Evolutionary conservation across 768 basidiomycete genomes (phyloP).

Genomic region (Tulasnella sp.): DNA sequence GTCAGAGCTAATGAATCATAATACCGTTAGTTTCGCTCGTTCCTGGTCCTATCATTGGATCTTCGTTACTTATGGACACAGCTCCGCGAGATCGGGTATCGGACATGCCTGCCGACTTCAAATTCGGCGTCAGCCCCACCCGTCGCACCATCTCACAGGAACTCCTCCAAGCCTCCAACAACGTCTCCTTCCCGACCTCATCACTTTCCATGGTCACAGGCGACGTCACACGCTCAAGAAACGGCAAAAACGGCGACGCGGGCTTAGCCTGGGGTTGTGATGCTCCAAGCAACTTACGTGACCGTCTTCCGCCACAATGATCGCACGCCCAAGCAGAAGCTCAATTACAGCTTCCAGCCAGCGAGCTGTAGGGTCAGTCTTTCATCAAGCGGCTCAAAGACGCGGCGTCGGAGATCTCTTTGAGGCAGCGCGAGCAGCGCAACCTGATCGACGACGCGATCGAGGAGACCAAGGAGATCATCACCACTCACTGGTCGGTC

Average conservation of each 20-base stretch:
- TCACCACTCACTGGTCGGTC: background rate
- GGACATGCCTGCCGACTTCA: too few species aligned
- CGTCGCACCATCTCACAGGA: too few species aligned
- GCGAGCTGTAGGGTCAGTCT: slow-evolving; percentile 86
- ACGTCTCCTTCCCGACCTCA: too few species aligned
- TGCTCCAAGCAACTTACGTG: slow-evolving; percentile 87
- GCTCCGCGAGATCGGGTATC: too few species aligned
- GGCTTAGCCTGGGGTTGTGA: slow-evolving; percentile 60
- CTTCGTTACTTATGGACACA: too few species aligned
- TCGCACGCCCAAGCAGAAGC: slow-evolving; percentile 89
- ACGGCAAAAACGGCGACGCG: slow-evolving; percentile 34
- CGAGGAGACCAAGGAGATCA: slow-evolving; percentile 71
- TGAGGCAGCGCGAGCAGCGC: slow-evolving; percentile 85
- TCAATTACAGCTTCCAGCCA: slow-evolving; percentile 90
- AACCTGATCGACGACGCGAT: slow-evolving; percentile 79
- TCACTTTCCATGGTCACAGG: too few species aligned
- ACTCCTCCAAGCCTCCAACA: too few species aligned
- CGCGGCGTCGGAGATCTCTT: slow-evolving; percentile 90
- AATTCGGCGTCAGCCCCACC: too few species aligned
- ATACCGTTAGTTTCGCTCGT: too few species aligned
- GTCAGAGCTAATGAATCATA: too few species aligned
- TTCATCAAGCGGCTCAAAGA: slow-evolving; percentile 89
- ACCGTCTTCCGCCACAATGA: slow-evolving; percentile 97
- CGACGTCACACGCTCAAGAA: too few species aligned
- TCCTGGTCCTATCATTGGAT: too few species aligned